Conservation (phyloP, 176 grass and related monocot species). For the Triticum monococcum region DNA sequence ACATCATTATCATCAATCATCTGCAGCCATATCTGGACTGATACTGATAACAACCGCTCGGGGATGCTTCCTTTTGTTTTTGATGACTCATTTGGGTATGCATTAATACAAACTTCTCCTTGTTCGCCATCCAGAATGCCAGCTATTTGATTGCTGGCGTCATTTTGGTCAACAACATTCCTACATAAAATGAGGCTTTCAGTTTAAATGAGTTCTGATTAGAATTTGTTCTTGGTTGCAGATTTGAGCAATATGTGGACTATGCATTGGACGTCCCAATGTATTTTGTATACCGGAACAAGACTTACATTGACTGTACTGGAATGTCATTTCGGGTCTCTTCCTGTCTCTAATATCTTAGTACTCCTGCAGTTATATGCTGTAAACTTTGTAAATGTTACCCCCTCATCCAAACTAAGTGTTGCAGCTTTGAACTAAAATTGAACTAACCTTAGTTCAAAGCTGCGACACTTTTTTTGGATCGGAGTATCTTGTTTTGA, state of each 20-base stretch:
- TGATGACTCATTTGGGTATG: slow-evolving; percentile 80
- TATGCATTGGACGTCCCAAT: slow-evolving; percentile 95
- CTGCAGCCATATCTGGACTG: slow-evolving; percentile 96
- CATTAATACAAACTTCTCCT: not conserved
- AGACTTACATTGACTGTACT: slow-evolving; percentile 89
- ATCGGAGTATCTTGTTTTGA: not conserved
- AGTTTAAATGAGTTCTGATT: slow-evolving; percentile 32
- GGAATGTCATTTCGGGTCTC: slow-evolving; percentile 95
- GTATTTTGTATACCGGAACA: slow-evolving; percentile 98
- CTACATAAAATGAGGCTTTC: slow-evolving; percentile 7
- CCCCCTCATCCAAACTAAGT: too few relatives aligned
- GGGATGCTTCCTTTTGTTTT: slow-evolving; percentile 99
- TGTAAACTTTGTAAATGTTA: not conserved
- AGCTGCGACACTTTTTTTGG: too few relatives aligned
- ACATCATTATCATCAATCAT: slow-evolving; percentile 9
- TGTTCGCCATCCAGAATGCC: not conserved
- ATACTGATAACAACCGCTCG: slow-evolving; percentile 96
- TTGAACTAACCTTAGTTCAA: too few relatives aligned
- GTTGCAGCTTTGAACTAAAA: too few relatives aligned
- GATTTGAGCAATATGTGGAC: slow-evolving; percentile 95
- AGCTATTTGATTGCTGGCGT: slow-evolving; percentile 10
- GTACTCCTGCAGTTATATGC: slow-evolving; percentile 12
- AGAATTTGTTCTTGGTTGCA: slow-evolving; percentile 34
- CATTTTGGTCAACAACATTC: slow-evolving; percentile 17
- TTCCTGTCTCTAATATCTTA: slow-evolving; percentile 32